Evolutionary conservation across 768 basidiomycete genomes (phyloP).

Genomic region (Boletus bicolor): DNA sequence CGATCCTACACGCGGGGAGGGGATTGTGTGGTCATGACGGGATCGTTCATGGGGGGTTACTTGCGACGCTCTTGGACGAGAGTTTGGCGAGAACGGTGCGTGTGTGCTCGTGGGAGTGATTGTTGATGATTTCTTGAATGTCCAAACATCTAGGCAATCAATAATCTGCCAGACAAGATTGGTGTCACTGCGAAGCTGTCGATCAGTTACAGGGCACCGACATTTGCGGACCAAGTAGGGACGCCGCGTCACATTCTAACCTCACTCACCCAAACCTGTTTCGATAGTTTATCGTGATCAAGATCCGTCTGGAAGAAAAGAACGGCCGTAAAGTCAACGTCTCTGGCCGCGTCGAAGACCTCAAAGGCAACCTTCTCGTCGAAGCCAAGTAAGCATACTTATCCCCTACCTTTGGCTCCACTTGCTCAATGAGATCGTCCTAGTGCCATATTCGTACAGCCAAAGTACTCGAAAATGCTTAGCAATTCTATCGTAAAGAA

Average conservation of each 20-base stretch:
- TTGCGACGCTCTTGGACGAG: constrained; percentile 91
- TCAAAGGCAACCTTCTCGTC: constrained; percentile 78
- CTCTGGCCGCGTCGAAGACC: constrained; percentile 67
- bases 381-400: constrained; percentile 68
- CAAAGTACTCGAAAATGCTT: constrained; percentile 79
- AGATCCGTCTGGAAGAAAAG: constrained; percentile 58
- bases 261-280: neutral
- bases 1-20: constrained; percentile 79
- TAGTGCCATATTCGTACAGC: constrained; percentile 85
- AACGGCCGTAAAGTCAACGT: constrained; percentile 80
- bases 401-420: neutral
- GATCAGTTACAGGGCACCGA: constrained; percentile 83
- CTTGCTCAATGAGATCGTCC: neutral
- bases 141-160: constrained; percentile 58
- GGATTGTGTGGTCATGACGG: constrained; percentile 93
- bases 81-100: constrained; percentile 73
- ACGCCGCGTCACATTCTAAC: neutral
- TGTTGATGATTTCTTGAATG: constrained; percentile 10
- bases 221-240: constrained; percentile 79
- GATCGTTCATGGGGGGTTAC: constrained; percentile 88
- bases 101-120: neutral
- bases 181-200: constrained; percentile 89
- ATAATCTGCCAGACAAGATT: constrained; percentile 82
- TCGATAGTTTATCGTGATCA: constrained; percentile 77
- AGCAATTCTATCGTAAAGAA: constrained; percentile 56